A percentile compares a stretch with the other conserved stretches of the same genome.
Evolutionary conservation across 176 grass and related monocot species (phyloP).

Genomic region (Thalia dealbata): DNA sequence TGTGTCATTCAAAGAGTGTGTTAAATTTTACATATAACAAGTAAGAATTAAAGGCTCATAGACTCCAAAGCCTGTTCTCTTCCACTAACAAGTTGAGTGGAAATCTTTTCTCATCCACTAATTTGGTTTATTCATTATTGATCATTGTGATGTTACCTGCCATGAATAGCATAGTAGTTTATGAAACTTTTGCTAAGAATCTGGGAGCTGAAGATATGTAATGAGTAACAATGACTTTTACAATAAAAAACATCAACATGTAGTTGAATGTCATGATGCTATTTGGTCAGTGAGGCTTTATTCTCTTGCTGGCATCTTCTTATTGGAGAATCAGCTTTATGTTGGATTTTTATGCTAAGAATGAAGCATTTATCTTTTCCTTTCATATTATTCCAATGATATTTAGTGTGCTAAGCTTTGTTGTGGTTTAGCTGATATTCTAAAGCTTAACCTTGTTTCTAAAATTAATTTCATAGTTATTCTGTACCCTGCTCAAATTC

Average conservation of each 20-base stretch:
- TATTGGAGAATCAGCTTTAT: slow-evolving; percentile 1
- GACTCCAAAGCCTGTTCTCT: too few relatives aligned
- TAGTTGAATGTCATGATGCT: background rate
- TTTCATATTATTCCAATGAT: background rate
- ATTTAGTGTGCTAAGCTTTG: background rate
- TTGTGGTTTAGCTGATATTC: background rate
- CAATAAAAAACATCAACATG: background rate
- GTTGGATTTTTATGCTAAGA: background rate
- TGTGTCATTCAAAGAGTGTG: background rate
- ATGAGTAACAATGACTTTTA: background rate
- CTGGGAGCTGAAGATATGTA: background rate
- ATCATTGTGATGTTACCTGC: too few relatives aligned
- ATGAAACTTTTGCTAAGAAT: too few relatives aligned
- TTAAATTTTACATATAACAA: too few relatives aligned
- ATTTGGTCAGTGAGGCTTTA: background rate
- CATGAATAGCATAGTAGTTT: too few relatives aligned
- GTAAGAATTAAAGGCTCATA: too few relatives aligned
- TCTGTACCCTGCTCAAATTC: too few relatives aligned
- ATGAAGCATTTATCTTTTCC: background rate
- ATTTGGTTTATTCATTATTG: too few relatives aligned
- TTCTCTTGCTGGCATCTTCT: background rate
- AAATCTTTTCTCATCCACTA: too few relatives aligned
- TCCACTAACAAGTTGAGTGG: too few relatives aligned
- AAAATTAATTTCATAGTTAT: background rate
- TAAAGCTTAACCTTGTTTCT: background rate